Percentiles rank a stretch among this genome's conserved stretches.
phyloP scores from a whole-genome alignment of 257 asterid genomes.

The Salvia miltiorrhiza region DNA sequence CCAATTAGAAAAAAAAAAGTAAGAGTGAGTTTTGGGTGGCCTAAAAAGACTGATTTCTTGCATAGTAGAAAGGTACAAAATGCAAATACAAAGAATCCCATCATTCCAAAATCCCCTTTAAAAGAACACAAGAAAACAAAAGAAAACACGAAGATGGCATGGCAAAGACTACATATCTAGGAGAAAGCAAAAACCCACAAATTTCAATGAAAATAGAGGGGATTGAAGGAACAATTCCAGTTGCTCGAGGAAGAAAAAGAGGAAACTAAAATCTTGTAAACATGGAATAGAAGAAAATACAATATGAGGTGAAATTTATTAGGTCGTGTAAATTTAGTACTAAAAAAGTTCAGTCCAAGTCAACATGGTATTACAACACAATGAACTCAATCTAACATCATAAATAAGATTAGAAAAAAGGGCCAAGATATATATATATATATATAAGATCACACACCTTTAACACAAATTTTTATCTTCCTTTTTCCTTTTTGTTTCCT shows the following conservation, averaged over 20 bases:
- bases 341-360: conserved; percentile 19
- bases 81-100: conserved; percentile 65
- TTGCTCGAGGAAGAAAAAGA: conserved; percentile 84
- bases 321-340: neutral
- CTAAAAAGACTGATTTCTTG: conserved; percentile 55
- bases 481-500: conserved; percentile 35
- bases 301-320: too few species aligned
- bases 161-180: conserved; percentile 38
- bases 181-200: conserved; percentile 64
- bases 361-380: conserved; percentile 41
- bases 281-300: too few species aligned
- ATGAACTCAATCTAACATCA: conserved; percentile 53
- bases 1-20: conserved; percentile 3
- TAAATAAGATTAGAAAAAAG: conserved; percentile 19
- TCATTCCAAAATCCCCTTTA: conserved; percentile 54
- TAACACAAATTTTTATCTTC: conserved; percentile 15
- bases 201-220: conserved; percentile 54
- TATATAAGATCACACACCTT: conserved; percentile 9
- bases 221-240: conserved; percentile 61
- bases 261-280: conserved; percentile 24
- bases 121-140: conserved; percentile 32
- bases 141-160: conserved; percentile 27
- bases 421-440: conserved; percentile 1
- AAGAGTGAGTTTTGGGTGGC: conserved; percentile 34
- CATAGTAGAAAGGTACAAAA: conserved; percentile 40